Evolutionary conservation across 768 basidiomycete species (phyloP).

Genomic region (Kwoniella shandongensis): DNA sequence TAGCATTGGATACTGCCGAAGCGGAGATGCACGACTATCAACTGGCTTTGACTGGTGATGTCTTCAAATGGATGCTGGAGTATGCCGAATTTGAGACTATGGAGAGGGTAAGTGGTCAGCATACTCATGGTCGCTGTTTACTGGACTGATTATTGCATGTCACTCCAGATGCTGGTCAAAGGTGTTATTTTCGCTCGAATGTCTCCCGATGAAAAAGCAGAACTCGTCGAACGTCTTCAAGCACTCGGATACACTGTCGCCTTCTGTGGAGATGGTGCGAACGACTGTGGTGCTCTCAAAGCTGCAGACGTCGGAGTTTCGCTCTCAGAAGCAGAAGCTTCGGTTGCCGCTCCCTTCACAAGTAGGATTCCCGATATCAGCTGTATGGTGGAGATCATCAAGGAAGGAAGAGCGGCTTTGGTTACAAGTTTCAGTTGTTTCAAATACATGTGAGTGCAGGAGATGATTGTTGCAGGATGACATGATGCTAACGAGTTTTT

Average conservation of each 20-base stretch:
- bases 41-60: constrained; percentile 87
- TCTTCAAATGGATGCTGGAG: constrained; percentile 98
- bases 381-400: constrained; percentile 94
- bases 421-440: constrained; percentile 99
- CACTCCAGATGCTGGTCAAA: constrained; percentile 86
- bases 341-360: constrained; percentile 97
- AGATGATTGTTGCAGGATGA: neutral
- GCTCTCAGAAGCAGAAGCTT: constrained; percentile 95
- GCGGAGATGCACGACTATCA: constrained; percentile 82
- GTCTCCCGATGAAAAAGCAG: constrained; percentile 99
- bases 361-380: constrained; percentile 89
- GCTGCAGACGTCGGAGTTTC: constrained; percentile 98
- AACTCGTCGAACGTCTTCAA: constrained; percentile 92
- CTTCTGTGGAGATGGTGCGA: constrained; percentile 98
- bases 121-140: too few species aligned
- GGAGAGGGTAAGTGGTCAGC: constrained; percentile 67
- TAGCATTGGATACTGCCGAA: constrained; percentile 64
- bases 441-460: constrained; percentile 86
- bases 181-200: constrained; percentile 95
- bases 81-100: constrained; percentile 89
- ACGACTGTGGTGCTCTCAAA: constrained; percentile 97
- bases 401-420: constrained; percentile 89
- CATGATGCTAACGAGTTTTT: constrained; percentile 19
- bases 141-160: too few species aligned
- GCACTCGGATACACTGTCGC: constrained; percentile 90